A percentile compares a stretch with the other conserved stretches of the same genome.
These are phyloP conservation scores for Populus tremula DNA, from an alignment of 345 rosid genomes.

Conservation along the genomic window DNA sequence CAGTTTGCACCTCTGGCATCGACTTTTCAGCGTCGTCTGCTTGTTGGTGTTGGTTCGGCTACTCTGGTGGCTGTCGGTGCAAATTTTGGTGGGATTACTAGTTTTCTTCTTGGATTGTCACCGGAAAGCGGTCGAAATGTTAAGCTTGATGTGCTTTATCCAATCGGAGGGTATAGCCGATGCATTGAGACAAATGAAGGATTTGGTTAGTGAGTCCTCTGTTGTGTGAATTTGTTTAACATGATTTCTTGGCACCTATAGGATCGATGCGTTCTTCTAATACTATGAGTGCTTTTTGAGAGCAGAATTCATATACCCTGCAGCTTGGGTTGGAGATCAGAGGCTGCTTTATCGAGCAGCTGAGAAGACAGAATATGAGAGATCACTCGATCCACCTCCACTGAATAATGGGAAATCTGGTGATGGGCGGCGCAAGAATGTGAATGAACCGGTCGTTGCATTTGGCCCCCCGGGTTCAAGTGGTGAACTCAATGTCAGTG, in stretches of 20 bases:
- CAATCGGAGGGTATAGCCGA: constrained; percentile 68
- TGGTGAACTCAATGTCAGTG: constrained; percentile 90
- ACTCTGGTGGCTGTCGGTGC: constrained; percentile 78
- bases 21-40: constrained; percentile 59
- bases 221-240: neutral
- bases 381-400: constrained; percentile 82
- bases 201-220: constrained; percentile 64
- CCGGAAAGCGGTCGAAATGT: constrained; percentile 61
- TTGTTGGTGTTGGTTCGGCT: constrained; percentile 65
- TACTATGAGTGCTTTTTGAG: neutral
- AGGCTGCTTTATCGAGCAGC: constrained; percentile 73
- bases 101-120: constrained; percentile 66
- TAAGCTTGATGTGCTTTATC: constrained; percentile 81
- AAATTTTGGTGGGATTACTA: constrained; percentile 72
- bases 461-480: constrained; percentile 87
- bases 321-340: constrained; percentile 79
- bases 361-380: constrained; percentile 51
- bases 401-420: constrained; percentile 22
- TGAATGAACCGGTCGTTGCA: constrained; percentile 71
- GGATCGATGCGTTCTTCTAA: neutral
- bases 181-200: constrained; percentile 69
- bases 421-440: constrained; percentile 36
- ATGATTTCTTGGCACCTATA: neutral
- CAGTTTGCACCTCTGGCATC: constrained; percentile 66
- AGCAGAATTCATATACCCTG: constrained; percentile 74